Evolutionary conservation across 2,329 filamentous ascomycete species (phyloP), one percentile per base, ranked within the genome.

Genomic region (Zymoseptoria crescenta): DNA sequence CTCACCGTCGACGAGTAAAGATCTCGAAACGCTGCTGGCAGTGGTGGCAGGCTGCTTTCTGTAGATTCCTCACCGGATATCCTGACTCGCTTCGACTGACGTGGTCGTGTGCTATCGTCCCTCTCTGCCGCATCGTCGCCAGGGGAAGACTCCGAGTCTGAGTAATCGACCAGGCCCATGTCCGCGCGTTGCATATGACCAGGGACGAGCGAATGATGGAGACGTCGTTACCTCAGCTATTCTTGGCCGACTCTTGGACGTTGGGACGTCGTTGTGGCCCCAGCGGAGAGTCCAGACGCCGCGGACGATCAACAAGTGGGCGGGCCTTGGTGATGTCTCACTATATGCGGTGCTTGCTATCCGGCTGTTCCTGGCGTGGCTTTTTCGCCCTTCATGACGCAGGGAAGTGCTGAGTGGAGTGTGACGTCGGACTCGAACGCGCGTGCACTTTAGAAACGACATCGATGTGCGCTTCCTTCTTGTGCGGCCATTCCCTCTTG

Each of bases 1-100:
- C 93, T 85, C 55, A 89, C 86, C 49, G 86, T 89, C 9, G 89
- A 87, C 28, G 92, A 88, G 75, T 99, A 97, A 57, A 97, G 81
- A 73, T 96, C 89, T 73, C 91, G 89, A 74, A 99, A 97, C 57
- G 83, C 77, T 10, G 85, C 74, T 8, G 92, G 93, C 21, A 96
- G 80, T 8, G 91, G 89, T 29, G 72, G 72, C 19, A 69, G 64
- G 19, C 59, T 48, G 2, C 51, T 56, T 35, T 58, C 45, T n/a
- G 48, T 55, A 49, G 45, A 10, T 56, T 20, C 50, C 20, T 50
- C 50, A 53, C 21, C 28, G 50, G 56, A 51, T 1, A 51, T 1
- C 20, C 21, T 51, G 49, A 21, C 9, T 20, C 49, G 49, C 6
- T 51, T 51, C 13, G 49, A 21, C 24, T 9, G 20, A 16, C 13